Percentiles rank a stretch among this genome's conserved stretches.
These are phyloP conservation scores for Pyrenophora tritici-repentis DNA, from an alignment of 2,329 filamentous ascomycete species.

Conservation along the genomic window DNA sequence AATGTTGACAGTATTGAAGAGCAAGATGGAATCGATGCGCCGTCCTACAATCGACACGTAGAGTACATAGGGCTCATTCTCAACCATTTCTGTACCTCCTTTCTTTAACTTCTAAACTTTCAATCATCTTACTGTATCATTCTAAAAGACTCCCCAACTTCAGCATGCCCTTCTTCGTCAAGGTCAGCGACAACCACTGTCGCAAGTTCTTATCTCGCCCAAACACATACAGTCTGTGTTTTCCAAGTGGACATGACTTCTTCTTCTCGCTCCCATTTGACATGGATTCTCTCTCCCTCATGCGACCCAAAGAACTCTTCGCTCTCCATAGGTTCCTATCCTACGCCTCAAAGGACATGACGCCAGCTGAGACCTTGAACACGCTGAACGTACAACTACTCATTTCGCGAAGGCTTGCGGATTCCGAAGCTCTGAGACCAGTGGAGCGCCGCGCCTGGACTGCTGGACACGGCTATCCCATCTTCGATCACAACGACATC, in stretches of 20 bases:
- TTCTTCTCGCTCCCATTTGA: slow-evolving; percentile 7
- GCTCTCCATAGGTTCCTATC: neutral
- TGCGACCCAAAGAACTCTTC: neutral
- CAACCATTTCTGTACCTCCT: too few relatives aligned
- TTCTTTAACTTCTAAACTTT: neutral
- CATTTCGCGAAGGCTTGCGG: neutral
- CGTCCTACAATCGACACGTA: too few relatives aligned
- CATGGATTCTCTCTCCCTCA: neutral
- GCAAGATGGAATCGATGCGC: too few relatives aligned
- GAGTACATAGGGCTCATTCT: too few relatives aligned
- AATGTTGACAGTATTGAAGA: too few relatives aligned
- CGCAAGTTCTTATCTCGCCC: neutral
- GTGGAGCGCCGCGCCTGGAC: neutral
- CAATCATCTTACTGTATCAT: neutral
- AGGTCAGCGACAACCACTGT: neutral
- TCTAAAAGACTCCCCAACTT: too few relatives aligned
- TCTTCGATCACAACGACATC: neutral
- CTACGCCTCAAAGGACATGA: neutral
- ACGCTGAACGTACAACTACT: neutral
- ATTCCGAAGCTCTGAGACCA: neutral
- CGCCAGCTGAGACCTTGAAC: neutral
- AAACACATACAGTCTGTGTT: neutral
- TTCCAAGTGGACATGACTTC: neutral
- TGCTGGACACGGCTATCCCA: neutral
- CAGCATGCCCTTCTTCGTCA: slow-evolving; percentile 1